Evolutionary conservation across 352 stramenopile species (phyloP), one percentile per base, ranked within the genome.

Genomic region (Globisporangium splendens): DNA sequence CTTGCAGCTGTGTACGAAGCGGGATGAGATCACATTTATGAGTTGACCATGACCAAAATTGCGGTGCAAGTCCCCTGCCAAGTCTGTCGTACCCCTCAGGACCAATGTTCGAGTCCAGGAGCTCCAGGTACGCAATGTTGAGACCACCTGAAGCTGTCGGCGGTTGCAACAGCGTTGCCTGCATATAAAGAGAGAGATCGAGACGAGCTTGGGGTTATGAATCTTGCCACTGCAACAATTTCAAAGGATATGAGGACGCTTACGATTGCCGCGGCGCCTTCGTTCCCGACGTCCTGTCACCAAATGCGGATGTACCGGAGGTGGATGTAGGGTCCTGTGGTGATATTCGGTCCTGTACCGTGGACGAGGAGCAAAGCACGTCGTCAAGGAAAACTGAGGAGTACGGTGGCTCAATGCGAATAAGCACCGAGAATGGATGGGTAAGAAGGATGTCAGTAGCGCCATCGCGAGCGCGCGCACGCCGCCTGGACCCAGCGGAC

Each of bases 231-330:
- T 17, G 11, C 43, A 1, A 18, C 24, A 14, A 54, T 21, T 15
- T 47, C 0, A 14, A 48, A 18, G 1, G 21, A 18, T 12, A 35
- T 18, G 8, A 20, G 46, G 17, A 17, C 22, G 62, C 72, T 49
- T 80, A 89, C 82, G 46, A 94, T 85, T 28, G 75, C 80, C 22
- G 70, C 70, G 4, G 70, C 77, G 52, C 84, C 84, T 69, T 93
- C 84, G 55, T 93, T 71, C 4, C 78, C 82, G 50, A 93, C 69
- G 50, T 88, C 75, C 47, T 93, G 82, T 54, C 89, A 87, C 84
- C 84, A 93, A 22, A 93, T 82, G 31, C 82, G 84, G 56, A 92
- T 86, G 65, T 83, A 91, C 11, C 76, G 73, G 14, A 94, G 58
- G 20, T 86, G 78, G 28, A 61, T 69, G 60, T 92, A 94, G 31